phyloP scores from a whole-genome alignment of 495 filamentous ascomycete genomes.

The Geopyxis carbonaria region DNA sequence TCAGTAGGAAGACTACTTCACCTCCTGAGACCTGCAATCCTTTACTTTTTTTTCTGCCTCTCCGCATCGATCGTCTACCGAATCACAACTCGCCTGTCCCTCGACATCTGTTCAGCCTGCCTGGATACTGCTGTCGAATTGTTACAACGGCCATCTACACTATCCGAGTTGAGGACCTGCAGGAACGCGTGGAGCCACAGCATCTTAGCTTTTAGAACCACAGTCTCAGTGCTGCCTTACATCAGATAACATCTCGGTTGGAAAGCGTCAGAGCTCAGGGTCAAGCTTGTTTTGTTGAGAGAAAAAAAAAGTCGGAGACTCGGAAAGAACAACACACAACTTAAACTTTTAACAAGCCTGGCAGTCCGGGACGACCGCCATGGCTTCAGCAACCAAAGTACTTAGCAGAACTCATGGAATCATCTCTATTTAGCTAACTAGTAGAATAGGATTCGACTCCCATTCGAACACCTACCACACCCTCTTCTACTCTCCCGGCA shows the following conservation, averaged over 20 bases:
- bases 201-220: constrained; percentile 1
- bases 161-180: too few relatives aligned
- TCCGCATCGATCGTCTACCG: not conserved
- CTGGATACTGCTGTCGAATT: too few relatives aligned
- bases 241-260: not conserved
- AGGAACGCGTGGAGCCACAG: constrained; percentile 1
- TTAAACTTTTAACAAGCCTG: constrained; percentile 7
- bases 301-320: too few relatives aligned
- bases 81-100: not conserved
- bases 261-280: too few relatives aligned
- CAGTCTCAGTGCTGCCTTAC: not conserved
- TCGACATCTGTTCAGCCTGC: not conserved
- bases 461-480: constrained; percentile 13
- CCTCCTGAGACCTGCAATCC: constrained; percentile 4
- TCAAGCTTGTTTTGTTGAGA: too few relatives aligned
- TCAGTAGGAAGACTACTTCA: not conserved
- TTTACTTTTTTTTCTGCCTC: constrained; percentile 5
- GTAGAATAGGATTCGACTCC: constrained; percentile 18
- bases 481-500: constrained; percentile 14
- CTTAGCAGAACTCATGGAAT: too few relatives aligned
- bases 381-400: constrained; percentile 21
- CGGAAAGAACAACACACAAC: not conserved
- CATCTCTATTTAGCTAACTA: constrained; percentile 4
- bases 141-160: not conserved
- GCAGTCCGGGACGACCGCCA: constrained; percentile 15